Percentiles rank a stretch among this genome's conserved stretches.
These are phyloP conservation scores for Aspergillus cavernicola DNA, from an alignment of 495 filamentous ascomycete species.

Conservation along the genomic window DNA sequence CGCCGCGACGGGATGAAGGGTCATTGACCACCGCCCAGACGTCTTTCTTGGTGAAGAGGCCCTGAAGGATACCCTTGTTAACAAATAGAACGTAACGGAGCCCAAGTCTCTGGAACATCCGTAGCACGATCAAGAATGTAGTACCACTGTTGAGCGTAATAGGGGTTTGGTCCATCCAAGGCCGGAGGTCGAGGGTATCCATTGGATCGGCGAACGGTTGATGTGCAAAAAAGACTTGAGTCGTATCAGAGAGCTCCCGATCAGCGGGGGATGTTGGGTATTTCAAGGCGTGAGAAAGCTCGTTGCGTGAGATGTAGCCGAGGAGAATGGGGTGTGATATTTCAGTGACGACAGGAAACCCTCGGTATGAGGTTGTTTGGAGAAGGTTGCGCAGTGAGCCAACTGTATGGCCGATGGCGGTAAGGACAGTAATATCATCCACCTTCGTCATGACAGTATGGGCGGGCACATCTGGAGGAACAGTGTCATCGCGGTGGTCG, in stretches of 20 bases:
- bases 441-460: slow-evolving; percentile 85
- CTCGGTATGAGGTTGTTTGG: slow-evolving; percentile 70
- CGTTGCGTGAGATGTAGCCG: slow-evolving; percentile 91
- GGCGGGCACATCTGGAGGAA: slow-evolving; percentile 78
- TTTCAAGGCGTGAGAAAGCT: slow-evolving; percentile 77
- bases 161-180: slow-evolving; percentile 98
- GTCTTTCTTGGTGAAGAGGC: slow-evolving; percentile 95
- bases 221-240: slow-evolving; percentile 80
- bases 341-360: slow-evolving; percentile 86
- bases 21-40: slow-evolving; percentile 92
- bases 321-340: slow-evolving; percentile 64
- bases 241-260: slow-evolving; percentile 59
- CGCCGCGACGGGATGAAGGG: slow-evolving; percentile 55
- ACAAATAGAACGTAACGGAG: slow-evolving; percentile 86
- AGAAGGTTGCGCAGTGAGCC: slow-evolving; percentile 67
- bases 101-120: slow-evolving; percentile 91
- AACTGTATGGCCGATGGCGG: slow-evolving; percentile 81
- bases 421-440: slow-evolving; percentile 85
- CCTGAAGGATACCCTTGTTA: slow-evolving; percentile 75
- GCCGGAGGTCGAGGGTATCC: slow-evolving; percentile 79
- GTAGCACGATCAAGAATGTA: slow-evolving; percentile 74
- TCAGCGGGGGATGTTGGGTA: slow-evolving; percentile 36
- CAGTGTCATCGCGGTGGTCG: slow-evolving; percentile 83
- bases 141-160: slow-evolving; percentile 77
- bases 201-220: slow-evolving; percentile 74